Percentiles rank a stretch among this genome's conserved stretches.
phyloP scores from a whole-genome alignment of 1,139 yeast genomes.

The Zygosaccharomyces pseudobailii region DNA sequence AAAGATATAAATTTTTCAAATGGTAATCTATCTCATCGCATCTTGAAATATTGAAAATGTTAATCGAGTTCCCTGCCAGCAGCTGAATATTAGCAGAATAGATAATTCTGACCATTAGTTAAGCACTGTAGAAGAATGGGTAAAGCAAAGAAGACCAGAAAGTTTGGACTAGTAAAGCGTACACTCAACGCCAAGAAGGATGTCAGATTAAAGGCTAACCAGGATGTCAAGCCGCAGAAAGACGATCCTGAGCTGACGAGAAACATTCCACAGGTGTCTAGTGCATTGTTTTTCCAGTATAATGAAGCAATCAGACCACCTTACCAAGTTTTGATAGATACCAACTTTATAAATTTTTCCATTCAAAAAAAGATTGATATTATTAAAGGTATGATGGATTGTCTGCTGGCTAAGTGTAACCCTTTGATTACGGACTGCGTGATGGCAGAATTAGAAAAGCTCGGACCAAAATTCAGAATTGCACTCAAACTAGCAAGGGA shows the following conservation, averaged over 20 bases:
- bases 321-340: constrained; percentile 90
- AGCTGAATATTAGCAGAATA: background rate
- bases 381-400: constrained; percentile 94
- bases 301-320: constrained; percentile 95
- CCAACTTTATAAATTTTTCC: constrained; percentile 92
- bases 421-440: constrained; percentile 97
- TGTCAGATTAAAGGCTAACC: constrained; percentile 47
- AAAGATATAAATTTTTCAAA: constrained; percentile 10
- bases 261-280: constrained; percentile 92
- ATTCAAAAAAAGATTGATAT: constrained; percentile 92
- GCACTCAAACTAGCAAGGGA: constrained; percentile 91
- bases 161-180: constrained; percentile 89
- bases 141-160: constrained; percentile 92
- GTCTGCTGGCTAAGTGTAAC: constrained; percentile 88
- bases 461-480: constrained; percentile 90
- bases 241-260: constrained; percentile 79
- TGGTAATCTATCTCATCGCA: constrained; percentile 7
- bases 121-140: constrained; percentile 55
- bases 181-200: constrained; percentile 66
- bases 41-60: background rate
- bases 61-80: background rate
- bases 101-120: background rate
- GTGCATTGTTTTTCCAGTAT: constrained; percentile 91
- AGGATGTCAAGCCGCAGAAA: constrained; percentile 30
- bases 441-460: constrained; percentile 92